phyloP scores from a whole-genome alignment of 345 rosid species.

The Pelargonium nanum region DNA sequence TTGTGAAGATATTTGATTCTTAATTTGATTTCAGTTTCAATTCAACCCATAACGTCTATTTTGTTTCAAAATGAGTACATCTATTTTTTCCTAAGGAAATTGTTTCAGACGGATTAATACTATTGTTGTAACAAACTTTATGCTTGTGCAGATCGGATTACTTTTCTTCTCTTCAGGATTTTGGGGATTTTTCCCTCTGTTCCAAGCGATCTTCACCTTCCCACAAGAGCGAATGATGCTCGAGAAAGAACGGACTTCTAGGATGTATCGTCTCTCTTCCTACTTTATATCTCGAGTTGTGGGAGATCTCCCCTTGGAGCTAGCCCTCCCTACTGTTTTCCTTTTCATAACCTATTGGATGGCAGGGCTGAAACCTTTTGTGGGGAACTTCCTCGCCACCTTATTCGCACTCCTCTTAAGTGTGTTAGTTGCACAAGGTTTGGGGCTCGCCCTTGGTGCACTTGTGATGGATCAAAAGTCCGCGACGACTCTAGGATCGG shows the following conservation, averaged over 20 bases:
- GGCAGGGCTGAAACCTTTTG: slow-evolving; percentile 46
- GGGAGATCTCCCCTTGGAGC: slow-evolving; percentile 72
- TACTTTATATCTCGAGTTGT: slow-evolving; percentile 56
- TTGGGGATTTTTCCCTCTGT: slow-evolving; percentile 63
- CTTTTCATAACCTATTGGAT: slow-evolving; percentile 54
- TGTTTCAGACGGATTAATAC: too few relatives aligned
- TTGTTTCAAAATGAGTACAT: neutral
- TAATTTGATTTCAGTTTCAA: too few relatives aligned
- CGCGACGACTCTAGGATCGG: slow-evolving; percentile 30
- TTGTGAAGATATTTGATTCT: too few relatives aligned
- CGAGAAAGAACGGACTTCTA: slow-evolving; percentile 70
- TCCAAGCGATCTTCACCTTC: slow-evolving; percentile 69
- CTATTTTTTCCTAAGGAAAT: neutral
- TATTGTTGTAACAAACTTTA: neutral
- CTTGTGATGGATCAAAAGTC: slow-evolving; percentile 32
- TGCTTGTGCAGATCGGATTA: slow-evolving; percentile 47
- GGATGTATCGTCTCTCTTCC: slow-evolving; percentile 72
- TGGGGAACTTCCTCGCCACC: slow-evolving; percentile 31
- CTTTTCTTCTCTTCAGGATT: slow-evolving; percentile 58
- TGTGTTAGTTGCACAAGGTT: slow-evolving; percentile 39
- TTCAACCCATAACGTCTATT: neutral
- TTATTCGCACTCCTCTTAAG: slow-evolving; percentile 26
- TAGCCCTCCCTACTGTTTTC: slow-evolving; percentile 48
- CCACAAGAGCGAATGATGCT: slow-evolving; percentile 81
- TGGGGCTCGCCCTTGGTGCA: slow-evolving; percentile 53